phyloP scores from a whole-genome alignment of 345 rosid species.

The Aethionema arabicum region DNA sequence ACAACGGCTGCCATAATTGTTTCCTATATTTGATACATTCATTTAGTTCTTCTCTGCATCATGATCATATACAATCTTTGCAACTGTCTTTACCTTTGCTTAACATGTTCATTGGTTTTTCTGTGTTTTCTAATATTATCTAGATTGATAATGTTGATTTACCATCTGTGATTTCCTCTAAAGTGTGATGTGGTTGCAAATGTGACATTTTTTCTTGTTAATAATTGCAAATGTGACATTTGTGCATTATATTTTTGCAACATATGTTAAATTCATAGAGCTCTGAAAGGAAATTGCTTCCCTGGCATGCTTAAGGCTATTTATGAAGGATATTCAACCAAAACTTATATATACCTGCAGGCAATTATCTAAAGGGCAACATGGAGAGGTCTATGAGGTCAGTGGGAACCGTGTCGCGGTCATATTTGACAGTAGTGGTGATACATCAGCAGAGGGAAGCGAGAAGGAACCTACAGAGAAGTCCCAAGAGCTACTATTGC shows the following conservation, averaged over 20 bases:
- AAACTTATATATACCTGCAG: slow-evolving; percentile 45
- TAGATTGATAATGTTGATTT: slow-evolving; percentile 7
- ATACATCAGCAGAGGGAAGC: slow-evolving; percentile 42
- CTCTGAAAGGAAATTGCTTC: background rate
- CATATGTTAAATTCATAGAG: slow-evolving; percentile 12
- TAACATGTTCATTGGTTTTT: background rate
- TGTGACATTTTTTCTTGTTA: slow-evolving; percentile 2
- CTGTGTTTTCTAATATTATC: slow-evolving; percentile 1
- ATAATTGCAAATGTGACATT: slow-evolving; percentile 12
- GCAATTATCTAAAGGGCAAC: slow-evolving; percentile 71
- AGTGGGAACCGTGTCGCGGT: slow-evolving; percentile 70
- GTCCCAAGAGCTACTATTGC: slow-evolving; percentile 46
- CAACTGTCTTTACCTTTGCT: background rate
- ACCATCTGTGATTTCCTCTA: background rate
- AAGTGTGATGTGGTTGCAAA: background rate
- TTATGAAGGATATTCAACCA: slow-evolving; percentile 1
- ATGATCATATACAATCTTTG: background rate
- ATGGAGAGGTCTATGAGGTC: slow-evolving; percentile 86
- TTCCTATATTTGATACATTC: background rate
- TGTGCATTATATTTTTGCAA: slow-evolving; percentile 1
- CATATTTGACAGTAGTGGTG: slow-evolving; percentile 55
- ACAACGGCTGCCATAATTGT: slow-evolving; percentile 9
- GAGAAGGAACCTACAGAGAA: slow-evolving; percentile 50
- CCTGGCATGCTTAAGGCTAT: background rate
- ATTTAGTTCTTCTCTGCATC: background rate